A percentile compares a stretch with the other conserved stretches of the same genome.
phyloP scores from a whole-genome alignment of 805 yeast genomes.

The Starmerella roubikii region DNA sequence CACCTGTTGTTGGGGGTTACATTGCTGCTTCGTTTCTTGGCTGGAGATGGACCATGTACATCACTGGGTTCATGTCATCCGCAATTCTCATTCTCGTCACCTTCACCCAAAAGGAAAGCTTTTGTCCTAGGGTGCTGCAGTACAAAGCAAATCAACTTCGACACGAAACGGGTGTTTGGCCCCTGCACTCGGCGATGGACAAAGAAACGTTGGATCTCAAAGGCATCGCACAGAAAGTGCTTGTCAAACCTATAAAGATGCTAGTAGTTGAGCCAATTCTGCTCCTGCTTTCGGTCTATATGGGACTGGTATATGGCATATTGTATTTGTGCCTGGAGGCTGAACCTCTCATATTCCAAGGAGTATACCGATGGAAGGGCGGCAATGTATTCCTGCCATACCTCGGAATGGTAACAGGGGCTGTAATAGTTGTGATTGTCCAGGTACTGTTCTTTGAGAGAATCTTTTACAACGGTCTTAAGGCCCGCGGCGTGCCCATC shows the following conservation, averaged over 20 bases:
- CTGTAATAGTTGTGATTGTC: constrained; percentile 40
- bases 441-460: constrained; percentile 42
- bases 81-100: constrained; percentile 27
- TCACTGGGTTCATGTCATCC: constrained; percentile 32
- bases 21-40: constrained; percentile 61
- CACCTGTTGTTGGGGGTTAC: constrained; percentile 33
- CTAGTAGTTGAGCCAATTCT: constrained; percentile 29
- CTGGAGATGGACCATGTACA: constrained; percentile 45
- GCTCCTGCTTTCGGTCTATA: constrained; percentile 26
- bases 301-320: constrained; percentile 30
- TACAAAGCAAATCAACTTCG: constrained; percentile 35
- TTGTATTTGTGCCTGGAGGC: constrained; percentile 28
- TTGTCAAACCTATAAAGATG: constrained; percentile 25
- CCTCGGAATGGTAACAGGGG: constrained; percentile 58
- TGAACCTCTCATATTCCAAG: constrained; percentile 30
- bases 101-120: constrained; percentile 27
- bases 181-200: constrained; percentile 37
- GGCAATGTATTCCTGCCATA: constrained; percentile 71
- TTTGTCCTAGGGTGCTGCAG: constrained; percentile 27
- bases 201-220: constrained; percentile 27
- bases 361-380: constrained; percentile 42
- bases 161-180: constrained; percentile 38
- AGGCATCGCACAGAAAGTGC: constrained; percentile 29
- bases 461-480: constrained; percentile 35
- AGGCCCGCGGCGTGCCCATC: constrained; percentile 40